Percentiles rank a stretch among this genome's conserved stretches.
phyloP scores from a whole-genome alignment of 495 filamentous ascomycete genomes.

The Pyrenula massariospora region DNA sequence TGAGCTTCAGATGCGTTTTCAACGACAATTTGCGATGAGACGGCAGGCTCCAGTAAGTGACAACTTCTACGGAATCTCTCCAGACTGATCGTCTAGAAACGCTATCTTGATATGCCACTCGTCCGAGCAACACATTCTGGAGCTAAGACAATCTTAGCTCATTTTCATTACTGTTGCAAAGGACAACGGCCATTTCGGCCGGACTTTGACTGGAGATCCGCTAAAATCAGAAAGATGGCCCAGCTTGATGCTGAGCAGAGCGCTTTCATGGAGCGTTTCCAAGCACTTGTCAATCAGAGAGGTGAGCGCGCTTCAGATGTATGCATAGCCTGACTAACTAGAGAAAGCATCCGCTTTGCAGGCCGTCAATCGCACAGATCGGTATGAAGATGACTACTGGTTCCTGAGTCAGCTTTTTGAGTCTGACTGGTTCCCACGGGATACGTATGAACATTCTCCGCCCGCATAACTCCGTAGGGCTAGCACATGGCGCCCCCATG shows the following conservation, averaged over 20 bases:
- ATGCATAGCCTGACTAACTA: neutral
- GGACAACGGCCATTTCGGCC: constrained; percentile 20
- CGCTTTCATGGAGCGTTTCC: constrained; percentile 19
- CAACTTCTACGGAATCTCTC: too few species aligned
- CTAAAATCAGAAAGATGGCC: constrained; percentile 19
- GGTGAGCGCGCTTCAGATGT: too few species aligned
- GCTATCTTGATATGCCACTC: constrained; percentile 25
- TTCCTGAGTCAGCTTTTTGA: constrained; percentile 28
- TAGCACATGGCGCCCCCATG: too few species aligned
- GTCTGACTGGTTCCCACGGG: constrained; percentile 19
- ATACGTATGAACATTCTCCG: constrained; percentile 21
- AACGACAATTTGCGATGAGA: constrained; percentile 18
- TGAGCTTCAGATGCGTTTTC: constrained; percentile 22
- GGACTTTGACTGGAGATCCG: constrained; percentile 20
- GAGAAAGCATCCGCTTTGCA: constrained; percentile 11
- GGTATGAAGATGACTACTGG: constrained; percentile 21
- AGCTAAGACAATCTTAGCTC: constrained; percentile 28
- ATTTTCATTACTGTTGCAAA: constrained; percentile 29
- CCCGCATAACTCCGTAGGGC: constrained; percentile 10
- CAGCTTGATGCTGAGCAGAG: constrained; percentile 20
- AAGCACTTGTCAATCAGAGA: constrained; percentile 13
- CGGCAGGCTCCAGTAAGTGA: constrained; percentile 2
- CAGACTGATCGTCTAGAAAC: constrained; percentile 10
- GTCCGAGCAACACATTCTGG: constrained; percentile 27
- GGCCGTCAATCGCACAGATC: constrained; percentile 16